Conservation (phyloP, 805 yeast species). For the Saturnispora gosingensis region DNA sequence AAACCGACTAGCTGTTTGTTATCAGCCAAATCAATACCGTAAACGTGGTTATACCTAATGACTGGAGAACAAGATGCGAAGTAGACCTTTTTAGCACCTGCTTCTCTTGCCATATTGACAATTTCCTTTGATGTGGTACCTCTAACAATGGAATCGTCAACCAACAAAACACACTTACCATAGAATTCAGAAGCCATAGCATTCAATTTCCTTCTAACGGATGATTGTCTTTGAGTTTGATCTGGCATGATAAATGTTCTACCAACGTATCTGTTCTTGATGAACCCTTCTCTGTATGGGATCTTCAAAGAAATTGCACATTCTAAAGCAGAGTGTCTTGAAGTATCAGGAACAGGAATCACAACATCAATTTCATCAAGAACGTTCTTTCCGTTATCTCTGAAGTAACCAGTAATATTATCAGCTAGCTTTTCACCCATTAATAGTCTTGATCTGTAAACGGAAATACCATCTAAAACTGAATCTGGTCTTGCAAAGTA, state of each 20-base stretch:
- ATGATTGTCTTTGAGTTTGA: slow-evolving; percentile 86
- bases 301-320: slow-evolving; percentile 73
- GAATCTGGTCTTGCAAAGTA: slow-evolving; percentile 98
- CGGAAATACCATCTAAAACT: slow-evolving; percentile 93
- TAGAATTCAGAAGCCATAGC: slow-evolving; percentile 93
- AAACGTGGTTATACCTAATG: slow-evolving; percentile 90
- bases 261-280: slow-evolving; percentile 93
- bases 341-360: slow-evolving; percentile 96
- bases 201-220: slow-evolving; percentile 88
- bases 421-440: slow-evolving; percentile 90
- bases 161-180: slow-evolving; percentile 76
- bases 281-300: slow-evolving; percentile 94
- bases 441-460: slow-evolving; percentile 81
- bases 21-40: slow-evolving; percentile 96
- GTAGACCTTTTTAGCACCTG: slow-evolving; percentile 92
- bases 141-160: slow-evolving; percentile 95
- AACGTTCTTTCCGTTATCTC: slow-evolving; percentile 32
- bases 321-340: slow-evolving; percentile 91
- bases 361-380: slow-evolving; percentile 76
- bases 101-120: slow-evolving; percentile 96
- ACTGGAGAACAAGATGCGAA: slow-evolving; percentile 98
- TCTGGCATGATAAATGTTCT: slow-evolving; percentile 98
- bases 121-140: slow-evolving; percentile 97
- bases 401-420: slow-evolving; percentile 41
- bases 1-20: slow-evolving; percentile 89